These are phyloP conservation scores for Suillus fuscotomentosus DNA, from an alignment of 768 basidiomycete genomes.

Conservation along the genomic window DNA sequence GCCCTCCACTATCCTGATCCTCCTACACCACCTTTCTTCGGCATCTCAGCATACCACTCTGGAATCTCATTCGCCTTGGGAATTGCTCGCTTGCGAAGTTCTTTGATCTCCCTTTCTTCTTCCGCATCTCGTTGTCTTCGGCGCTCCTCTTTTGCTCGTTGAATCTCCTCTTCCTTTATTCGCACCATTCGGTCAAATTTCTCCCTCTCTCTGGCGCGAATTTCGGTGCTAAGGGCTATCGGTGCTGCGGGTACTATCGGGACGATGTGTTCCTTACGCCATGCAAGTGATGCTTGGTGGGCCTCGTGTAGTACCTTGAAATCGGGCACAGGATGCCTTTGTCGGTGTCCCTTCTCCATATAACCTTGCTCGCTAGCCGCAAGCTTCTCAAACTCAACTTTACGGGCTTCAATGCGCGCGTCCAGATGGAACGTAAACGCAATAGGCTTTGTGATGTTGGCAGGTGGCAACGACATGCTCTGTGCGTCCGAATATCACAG, in stretches of 20 bases:
- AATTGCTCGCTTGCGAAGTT: slow-evolving; percentile 60
- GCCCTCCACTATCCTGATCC: slow-evolving; percentile 9
- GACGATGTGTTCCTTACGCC: slow-evolving; percentile 45
- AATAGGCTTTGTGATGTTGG: slow-evolving; percentile 43
- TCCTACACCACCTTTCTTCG: slow-evolving; percentile 46
- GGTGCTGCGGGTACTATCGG: slow-evolving; percentile 45
- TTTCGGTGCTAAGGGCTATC: slow-evolving; percentile 51
- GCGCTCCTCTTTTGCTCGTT: slow-evolving; percentile 45
- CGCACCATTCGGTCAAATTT: slow-evolving; percentile 59
- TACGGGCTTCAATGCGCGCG: slow-evolving; percentile 47
- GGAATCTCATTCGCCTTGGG: slow-evolving; percentile 72
- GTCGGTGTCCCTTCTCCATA: slow-evolving; percentile 19
- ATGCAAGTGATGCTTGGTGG: slow-evolving; percentile 33
- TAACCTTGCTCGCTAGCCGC: slow-evolving; percentile 5
- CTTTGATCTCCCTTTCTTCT: slow-evolving; percentile 61
- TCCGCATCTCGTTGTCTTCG: slow-evolving; percentile 47
- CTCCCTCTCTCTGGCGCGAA: slow-evolving; percentile 58
- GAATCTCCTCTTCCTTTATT: slow-evolving; percentile 54
- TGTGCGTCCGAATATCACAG: slow-evolving; percentile 11
- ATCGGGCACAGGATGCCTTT: slow-evolving; percentile 43
- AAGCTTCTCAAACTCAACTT: slow-evolving; percentile 29
- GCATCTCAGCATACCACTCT: slow-evolving; percentile 73
- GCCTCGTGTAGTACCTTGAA: slow-evolving; percentile 55
- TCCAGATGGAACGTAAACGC: slow-evolving; percentile 56
- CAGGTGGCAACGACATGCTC: slow-evolving; percentile 24